Conservation (phyloP, 345 rosid species). For the Eucalyptus sp. region DNA sequence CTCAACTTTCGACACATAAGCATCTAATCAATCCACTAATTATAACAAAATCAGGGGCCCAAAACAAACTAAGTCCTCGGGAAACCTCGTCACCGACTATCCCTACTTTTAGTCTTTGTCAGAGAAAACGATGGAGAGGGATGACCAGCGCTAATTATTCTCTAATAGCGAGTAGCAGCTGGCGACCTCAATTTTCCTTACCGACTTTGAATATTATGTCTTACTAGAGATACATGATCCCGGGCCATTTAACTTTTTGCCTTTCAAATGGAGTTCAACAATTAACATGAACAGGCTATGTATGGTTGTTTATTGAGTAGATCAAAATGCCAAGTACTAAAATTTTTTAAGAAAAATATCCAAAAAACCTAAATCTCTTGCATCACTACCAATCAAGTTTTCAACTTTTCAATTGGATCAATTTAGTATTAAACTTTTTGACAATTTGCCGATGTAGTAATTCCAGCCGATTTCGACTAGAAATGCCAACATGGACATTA, state of each 20-base stretch:
- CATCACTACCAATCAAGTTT: background rate
- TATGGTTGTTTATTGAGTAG: background rate
- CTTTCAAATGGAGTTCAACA: background rate
- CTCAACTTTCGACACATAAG: background rate
- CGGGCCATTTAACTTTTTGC: background rate
- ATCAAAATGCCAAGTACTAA: background rate
- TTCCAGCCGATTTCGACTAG: fast-evolving
- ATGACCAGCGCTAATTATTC: background rate
- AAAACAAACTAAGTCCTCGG: background rate
- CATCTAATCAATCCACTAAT: background rate
- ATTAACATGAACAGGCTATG: background rate
- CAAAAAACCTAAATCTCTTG: background rate
- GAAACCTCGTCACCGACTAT: background rate
- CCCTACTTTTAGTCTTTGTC: background rate
- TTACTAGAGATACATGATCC: background rate
- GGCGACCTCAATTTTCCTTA: background rate
- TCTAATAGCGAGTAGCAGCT: background rate
- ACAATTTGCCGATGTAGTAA: fast-evolving
- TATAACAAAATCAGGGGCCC: background rate
- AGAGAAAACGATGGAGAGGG: background rate
- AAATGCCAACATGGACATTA: fast-evolving
- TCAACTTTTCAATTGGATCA: background rate
- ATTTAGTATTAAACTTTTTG: background rate
- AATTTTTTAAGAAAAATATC: background rate
- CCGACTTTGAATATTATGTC: background rate